Evolutionary conservation across 768 basidiomycete genomes (phyloP), one percentile per base, ranked within the genome.

Genomic region (Lentinula boryana): DNA sequence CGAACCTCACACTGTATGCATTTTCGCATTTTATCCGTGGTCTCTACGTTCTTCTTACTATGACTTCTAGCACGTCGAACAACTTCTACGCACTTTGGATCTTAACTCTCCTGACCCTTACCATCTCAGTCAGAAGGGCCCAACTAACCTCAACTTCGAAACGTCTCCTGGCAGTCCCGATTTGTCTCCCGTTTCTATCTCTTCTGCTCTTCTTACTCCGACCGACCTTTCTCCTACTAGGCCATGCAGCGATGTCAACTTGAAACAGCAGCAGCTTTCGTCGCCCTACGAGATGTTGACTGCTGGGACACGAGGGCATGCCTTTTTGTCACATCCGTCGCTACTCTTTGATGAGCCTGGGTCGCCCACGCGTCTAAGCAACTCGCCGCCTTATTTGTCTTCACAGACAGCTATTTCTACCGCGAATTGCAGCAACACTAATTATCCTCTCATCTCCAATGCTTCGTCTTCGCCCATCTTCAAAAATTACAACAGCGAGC

Each of bases 41-140:
- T n/a, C 58, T 68, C n/a, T n/a, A n/a, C n/a, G n/a, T n/a, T 62
- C 35, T 61, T 52, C 62, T 54, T 48, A 59, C 53, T n/a, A 49
- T 48, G 59, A 58, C 66, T 63, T 63, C 31, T 64, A 91, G 88
- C 87, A 90, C 68, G 86, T 92, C 62, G 89, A 90, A 67, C 89
- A 91, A 74, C 80, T 93, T 49, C 77, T 93, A 58, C 86, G 91
- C 43, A 85, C 88, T 13, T 77, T 93, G 53, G 87, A 92, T 68
- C 84, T 93, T 66, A 87, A 86, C 68, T 92, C 91, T 33, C 91
- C 91, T 13, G 82, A 78, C 63, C 85, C 83, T 62, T 74, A 71
- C 63, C 15, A 51, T 57, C 69, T 72, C 51, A 67, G 74, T 48
- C 79, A 80, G 12, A 70, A 76, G 63, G 78, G 82, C 31, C 63